These are phyloP conservation scores for Hymenoscyphus infarciens DNA, from an alignment of 2,329 filamentous ascomycete species.

Conservation along the genomic window DNA sequence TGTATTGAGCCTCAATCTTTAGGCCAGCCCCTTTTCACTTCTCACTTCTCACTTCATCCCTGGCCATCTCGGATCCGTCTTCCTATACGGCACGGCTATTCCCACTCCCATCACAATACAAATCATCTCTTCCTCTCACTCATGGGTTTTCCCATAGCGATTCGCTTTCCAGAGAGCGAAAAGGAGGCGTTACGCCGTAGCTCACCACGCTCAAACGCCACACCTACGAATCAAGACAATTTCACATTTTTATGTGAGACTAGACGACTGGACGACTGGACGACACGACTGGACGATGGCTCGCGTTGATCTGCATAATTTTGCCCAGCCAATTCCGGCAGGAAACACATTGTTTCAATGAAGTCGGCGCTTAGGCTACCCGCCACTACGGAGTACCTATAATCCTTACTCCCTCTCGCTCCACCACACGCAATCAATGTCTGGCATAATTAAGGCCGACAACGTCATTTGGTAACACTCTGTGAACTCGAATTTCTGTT, in stretches of 20 bases:
- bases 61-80: background rate
- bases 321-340: conserved; percentile 1
- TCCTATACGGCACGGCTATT: background rate
- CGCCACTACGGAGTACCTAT: no score
- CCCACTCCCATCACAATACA: background rate
- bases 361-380: conserved; percentile 5
- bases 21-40: no score
- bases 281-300: background rate
- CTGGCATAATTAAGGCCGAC: background rate
- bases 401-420: background rate
- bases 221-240: background rate
- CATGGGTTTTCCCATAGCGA: background rate
- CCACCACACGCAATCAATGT: background rate
- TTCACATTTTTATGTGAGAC: background rate
- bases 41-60: background rate
- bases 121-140: background rate
- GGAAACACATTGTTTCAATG: conserved; percentile 7
- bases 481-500: background rate
- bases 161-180: background rate
- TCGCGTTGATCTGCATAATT: conserved; percentile 3
- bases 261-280: background rate
- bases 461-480: background rate
- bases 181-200: background rate
- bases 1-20: no score
- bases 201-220: background rate